A percentile compares a stretch with the other conserved stretches of the same genome.
Evolutionary conservation across 345 rosid genomes (phyloP).

Genomic region (Hypericum androsaemum): DNA sequence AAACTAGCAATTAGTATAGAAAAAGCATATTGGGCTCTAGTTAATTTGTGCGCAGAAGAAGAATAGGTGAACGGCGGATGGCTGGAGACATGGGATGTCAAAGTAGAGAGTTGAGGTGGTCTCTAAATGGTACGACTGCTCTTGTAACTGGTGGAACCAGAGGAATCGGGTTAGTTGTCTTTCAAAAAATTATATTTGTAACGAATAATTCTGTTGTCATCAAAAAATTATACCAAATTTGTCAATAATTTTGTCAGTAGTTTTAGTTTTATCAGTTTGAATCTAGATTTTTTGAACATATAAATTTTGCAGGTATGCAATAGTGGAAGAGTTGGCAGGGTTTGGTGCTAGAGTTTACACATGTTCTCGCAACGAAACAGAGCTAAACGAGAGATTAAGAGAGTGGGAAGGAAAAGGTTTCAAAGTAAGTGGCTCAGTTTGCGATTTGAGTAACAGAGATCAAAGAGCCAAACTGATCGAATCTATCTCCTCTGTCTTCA

Average conservation of each 20-base stretch:
- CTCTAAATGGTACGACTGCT: conserved; percentile 19
- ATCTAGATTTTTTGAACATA: not conserved
- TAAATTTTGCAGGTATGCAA: not conserved
- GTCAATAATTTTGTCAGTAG: no score
- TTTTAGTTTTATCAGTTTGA: not conserved
- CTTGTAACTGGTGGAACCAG: conserved; percentile 22
- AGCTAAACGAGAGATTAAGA: not conserved
- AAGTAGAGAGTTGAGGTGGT: conserved; percentile 14
- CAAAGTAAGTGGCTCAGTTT: not conserved
- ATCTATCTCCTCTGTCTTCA: not conserved
- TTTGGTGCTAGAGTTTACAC: conserved; percentile 5
- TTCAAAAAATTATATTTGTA: not conserved
- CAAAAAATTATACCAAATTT: not conserved
- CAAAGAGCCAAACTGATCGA: conserved; percentile 1
- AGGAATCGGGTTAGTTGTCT: conserved; percentile 15
- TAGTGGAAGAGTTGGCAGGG: conserved; percentile 4
- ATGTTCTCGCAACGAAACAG: conserved; percentile 2
- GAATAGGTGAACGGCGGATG: no score
- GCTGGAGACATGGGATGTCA: conserved; percentile 14
- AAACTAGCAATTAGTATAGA: no score
- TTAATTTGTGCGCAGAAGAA: no score
- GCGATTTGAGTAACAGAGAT: not conserved
- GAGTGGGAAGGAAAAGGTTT: conserved; percentile 2
- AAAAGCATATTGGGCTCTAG: no score
- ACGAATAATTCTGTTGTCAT: not conserved